Percentiles rank a stretch among this genome's conserved stretches.
phyloP scores from a whole-genome alignment of 805 yeast species.

The Ogataea philodendri region DNA sequence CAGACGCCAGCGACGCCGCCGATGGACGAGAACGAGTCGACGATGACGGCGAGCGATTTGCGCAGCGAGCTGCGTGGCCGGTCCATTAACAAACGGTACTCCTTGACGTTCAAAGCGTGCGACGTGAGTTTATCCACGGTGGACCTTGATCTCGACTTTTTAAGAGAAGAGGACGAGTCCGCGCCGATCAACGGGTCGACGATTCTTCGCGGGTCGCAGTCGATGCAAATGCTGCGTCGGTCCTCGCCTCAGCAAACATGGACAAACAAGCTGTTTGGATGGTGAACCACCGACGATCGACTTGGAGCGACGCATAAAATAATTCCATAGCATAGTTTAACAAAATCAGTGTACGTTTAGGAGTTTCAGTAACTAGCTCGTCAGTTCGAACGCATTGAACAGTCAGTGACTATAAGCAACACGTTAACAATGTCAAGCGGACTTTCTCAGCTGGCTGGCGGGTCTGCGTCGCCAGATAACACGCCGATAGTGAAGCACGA shows the following conservation, averaged over 20 bases:
- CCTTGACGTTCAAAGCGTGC: conserved; percentile 28
- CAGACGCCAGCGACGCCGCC: not conserved
- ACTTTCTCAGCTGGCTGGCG: conserved; percentile 11
- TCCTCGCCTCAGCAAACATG: conserved; percentile 6
- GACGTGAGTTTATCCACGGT: conserved; percentile 16
- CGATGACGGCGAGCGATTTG: conserved; percentile 29
- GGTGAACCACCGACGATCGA: conserved; percentile 15
- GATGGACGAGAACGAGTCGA: conserved; percentile 12
- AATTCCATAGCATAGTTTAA: conserved; percentile 5
- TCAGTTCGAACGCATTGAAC: too few relatives aligned
- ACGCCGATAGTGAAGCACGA: conserved; percentile 10
- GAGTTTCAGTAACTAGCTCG: too few relatives aligned
- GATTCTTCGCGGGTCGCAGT: conserved; percentile 12
- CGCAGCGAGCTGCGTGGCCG: conserved; percentile 43
- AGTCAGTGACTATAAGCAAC: too few relatives aligned
- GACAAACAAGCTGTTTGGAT: conserved; percentile 17
- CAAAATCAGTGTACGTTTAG: too few relatives aligned
- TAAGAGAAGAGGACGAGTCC: conserved; percentile 15
- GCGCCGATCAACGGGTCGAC: conserved; percentile 11
- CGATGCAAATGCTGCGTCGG: conserved; percentile 9
- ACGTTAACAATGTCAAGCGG: conserved; percentile 2
- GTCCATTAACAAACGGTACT: conserved; percentile 23
- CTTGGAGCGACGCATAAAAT: conserved; percentile 9
- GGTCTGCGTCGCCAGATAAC: conserved; percentile 11
- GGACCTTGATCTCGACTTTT: conserved; percentile 17